Conservation (phyloP, 371 early-diverging fungal species). For the Nematocida sp. region DNA sequence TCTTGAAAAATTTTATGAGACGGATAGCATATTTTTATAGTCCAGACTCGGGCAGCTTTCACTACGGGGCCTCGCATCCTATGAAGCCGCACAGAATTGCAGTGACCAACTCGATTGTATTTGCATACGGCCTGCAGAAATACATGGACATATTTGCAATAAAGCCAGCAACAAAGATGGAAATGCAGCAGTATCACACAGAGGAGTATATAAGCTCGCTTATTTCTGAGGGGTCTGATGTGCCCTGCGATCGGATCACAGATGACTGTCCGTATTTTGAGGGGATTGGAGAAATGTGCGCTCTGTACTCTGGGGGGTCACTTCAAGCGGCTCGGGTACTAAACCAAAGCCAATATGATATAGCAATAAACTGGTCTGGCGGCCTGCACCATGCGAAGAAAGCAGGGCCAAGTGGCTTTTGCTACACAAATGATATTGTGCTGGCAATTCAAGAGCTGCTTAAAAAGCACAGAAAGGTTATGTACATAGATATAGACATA, state of each 20-base stretch:
- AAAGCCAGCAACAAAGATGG: constrained; percentile 45
- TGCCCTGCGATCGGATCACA: constrained; percentile 50
- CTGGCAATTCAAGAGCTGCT: constrained; percentile 88
- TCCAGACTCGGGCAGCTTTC: constrained; percentile 67
- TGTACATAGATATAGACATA: constrained; percentile 97
- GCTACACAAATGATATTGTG: constrained; percentile 98
- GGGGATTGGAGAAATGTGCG: constrained; percentile 71
- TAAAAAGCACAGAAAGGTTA: constrained; percentile 83
- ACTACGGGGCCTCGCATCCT: constrained; percentile 71
- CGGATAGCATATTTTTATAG: constrained; percentile 69
- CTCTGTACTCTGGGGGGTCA: constrained; percentile 65
- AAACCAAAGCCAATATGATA: constrained; percentile 82
- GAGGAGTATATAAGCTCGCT: constrained; percentile 53
- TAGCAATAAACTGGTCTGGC: constrained; percentile 95
- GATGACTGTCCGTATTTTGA: constrained; percentile 77
- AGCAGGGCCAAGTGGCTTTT: constrained; percentile 90
- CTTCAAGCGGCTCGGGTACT: constrained; percentile 78
- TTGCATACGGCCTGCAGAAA: constrained; percentile 67
- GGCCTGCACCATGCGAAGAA: constrained; percentile 97
- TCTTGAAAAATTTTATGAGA: constrained; percentile 36
- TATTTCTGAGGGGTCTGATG: not conserved
- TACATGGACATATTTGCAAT: constrained; percentile 73
- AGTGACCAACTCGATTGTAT: constrained; percentile 70
- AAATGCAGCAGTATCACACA: constrained; percentile 57
- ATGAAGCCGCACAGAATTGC: constrained; percentile 71